These are phyloP conservation scores for Fimicolochytrium jonesii DNA, from an alignment of 192 early-diverging fungal species.

Conservation along the genomic window DNA sequence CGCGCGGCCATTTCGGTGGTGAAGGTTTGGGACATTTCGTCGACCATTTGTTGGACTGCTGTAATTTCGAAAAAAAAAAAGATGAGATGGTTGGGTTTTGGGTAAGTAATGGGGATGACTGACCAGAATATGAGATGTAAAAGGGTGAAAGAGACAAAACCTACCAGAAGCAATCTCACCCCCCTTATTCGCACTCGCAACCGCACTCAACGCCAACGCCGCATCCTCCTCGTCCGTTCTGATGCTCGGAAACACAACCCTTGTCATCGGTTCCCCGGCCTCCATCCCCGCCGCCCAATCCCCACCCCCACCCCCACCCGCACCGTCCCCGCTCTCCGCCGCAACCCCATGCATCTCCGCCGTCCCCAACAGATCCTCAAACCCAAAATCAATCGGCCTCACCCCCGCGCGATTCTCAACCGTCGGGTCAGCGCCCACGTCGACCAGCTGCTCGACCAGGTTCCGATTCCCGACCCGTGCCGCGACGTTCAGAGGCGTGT, in stretches of 20 bases:
- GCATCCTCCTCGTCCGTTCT: constrained; percentile 22
- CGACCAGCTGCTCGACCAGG: constrained; percentile 64
- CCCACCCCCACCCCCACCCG: neutral
- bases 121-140: neutral
- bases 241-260: constrained; percentile 27
- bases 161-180: constrained; percentile 19
- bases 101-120: neutral
- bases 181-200: constrained; percentile 17
- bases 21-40: constrained; percentile 27
- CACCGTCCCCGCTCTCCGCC: neutral
- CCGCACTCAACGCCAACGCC: constrained; percentile 8
- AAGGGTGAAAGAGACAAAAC: neutral
- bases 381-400: constrained; percentile 66
- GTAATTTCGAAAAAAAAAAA: neutral
- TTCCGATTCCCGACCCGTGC: constrained; percentile 77
- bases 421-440: constrained; percentile 67
- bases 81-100: neutral
- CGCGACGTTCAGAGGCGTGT: constrained; percentile 84
- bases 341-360: neutral
- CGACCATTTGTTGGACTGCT: constrained; percentile 29
- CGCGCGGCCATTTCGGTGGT: constrained; percentile 22
- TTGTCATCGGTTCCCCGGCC: neutral
- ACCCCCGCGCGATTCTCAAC: constrained; percentile 76
- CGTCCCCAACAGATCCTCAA: constrained; percentile 10
- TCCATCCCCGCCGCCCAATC: neutral